A percentile compares a stretch with the other conserved stretches of the same genome.
Evolutionary conservation across 345 rosid species (phyloP).

Genomic region (Acer negundo): DNA sequence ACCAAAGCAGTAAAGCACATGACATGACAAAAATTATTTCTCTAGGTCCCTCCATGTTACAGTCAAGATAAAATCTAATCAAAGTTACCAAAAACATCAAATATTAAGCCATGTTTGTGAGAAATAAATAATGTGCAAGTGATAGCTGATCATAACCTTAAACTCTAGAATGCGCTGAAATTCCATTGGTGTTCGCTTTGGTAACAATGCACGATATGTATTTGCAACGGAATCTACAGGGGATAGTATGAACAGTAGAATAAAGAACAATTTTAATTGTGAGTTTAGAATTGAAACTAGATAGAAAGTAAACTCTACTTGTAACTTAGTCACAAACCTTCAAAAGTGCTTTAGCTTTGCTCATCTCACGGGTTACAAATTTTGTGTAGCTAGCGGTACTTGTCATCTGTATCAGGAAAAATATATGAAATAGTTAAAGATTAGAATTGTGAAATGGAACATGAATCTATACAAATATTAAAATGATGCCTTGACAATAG

Average conservation of each 20-base stretch:
- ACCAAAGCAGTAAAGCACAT: not conserved
- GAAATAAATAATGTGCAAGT: too few species aligned
- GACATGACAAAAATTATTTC: too few species aligned
- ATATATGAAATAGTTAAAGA: not conserved
- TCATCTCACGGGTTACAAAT: conserved; percentile 43
- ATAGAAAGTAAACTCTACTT: conserved; percentile 9
- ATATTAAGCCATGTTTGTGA: too few species aligned
- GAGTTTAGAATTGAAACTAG: not conserved
- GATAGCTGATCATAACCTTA: conserved; percentile 44
- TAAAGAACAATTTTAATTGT: conserved; percentile 1
- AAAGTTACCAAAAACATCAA: too few species aligned
- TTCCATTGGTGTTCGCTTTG: conserved; percentile 98
- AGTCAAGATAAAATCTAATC: too few species aligned
- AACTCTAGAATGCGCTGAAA: conserved; percentile 98
- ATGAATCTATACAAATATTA: not conserved
- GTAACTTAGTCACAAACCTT: conserved; percentile 52
- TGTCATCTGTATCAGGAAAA: conserved; percentile 54
- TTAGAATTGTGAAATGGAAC: not conserved
- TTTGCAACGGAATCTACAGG: conserved; percentile 96
- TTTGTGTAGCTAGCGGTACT: conserved; percentile 84
- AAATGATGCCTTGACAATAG: not conserved
- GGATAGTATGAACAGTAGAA: conserved; percentile 77
- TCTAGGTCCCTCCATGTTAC: too few species aligned
- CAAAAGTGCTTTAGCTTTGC: not conserved
- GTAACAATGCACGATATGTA: conserved; percentile 91